Evolutionary conservation across 352 stramenopile genomes (phyloP).

Genomic region (Globisporangium polare): DNA sequence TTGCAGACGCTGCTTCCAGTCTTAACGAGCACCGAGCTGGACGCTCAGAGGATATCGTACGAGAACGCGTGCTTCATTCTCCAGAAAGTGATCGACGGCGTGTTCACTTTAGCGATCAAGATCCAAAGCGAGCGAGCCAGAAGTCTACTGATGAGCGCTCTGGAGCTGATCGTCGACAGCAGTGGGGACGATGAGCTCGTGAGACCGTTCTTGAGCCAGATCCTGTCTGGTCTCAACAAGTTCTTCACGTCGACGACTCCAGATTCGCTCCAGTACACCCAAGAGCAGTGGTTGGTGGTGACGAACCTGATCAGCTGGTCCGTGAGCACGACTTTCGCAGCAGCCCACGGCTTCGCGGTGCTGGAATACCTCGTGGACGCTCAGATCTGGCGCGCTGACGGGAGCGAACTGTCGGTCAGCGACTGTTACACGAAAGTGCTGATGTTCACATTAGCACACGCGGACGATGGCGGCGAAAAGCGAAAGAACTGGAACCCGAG

Average conservation of each 20-base stretch:
- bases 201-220: conserved; percentile 54
- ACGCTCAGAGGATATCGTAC: conserved; percentile 45
- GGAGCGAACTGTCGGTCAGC: conserved; percentile 49
- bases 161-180: conserved; percentile 55
- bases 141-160: conserved; percentile 32
- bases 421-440: conserved; percentile 65
- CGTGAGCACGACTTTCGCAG: conserved; percentile 33
- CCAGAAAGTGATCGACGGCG: conserved; percentile 55
- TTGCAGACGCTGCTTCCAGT: conserved; percentile 42
- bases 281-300: conserved; percentile 57
- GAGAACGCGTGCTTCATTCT: conserved; percentile 60
- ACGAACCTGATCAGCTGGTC: conserved; percentile 64
- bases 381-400: conserved; percentile 49
- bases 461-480: conserved; percentile 10
- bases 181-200: conserved; percentile 58
- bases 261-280: conserved; percentile 31
- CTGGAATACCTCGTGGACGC: conserved; percentile 55
- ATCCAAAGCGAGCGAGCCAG: conserved; percentile 30
- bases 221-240: conserved; percentile 46
- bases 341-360: conserved; percentile 52
- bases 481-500: conserved; percentile 29
- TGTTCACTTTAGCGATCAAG: conserved; percentile 46
- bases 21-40: conserved; percentile 29
- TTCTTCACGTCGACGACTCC: conserved; percentile 30
- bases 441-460: conserved; percentile 44